These are phyloP conservation scores for Pseudofabraea citricarpa DNA, from an alignment of 2,329 filamentous ascomycete genomes.

Conservation along the genomic window DNA sequence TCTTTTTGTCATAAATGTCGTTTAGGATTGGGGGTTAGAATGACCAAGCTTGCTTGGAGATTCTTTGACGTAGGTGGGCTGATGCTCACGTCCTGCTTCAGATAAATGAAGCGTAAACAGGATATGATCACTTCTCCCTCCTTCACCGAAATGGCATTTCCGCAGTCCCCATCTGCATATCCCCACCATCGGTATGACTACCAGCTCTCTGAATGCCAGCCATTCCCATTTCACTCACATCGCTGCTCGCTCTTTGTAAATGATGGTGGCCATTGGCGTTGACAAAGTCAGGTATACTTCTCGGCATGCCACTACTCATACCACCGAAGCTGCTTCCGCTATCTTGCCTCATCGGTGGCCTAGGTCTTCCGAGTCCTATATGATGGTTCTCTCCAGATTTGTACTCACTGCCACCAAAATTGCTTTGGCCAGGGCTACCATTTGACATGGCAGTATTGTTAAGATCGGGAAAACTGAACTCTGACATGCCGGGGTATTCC, in stretches of 20 bases:
- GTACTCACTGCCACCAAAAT: slow-evolving; percentile 5
- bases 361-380: slow-evolving; percentile 7
- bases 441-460: neutral
- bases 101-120: no score
- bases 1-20: no score
- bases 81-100: no score
- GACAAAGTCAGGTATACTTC: slow-evolving; percentile 19
- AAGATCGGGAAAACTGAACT: slow-evolving; percentile 1
- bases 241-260: slow-evolving; percentile 16
- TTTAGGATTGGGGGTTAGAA: no score
- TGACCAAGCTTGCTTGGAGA: no score
- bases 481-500: slow-evolving; percentile 3
- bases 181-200: neutral
- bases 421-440: slow-evolving; percentile 2
- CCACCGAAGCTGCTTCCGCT: slow-evolving; percentile 14
- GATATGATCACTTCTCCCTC: neutral
- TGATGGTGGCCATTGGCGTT: slow-evolving; percentile 13
- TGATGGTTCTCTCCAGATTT: slow-evolving; percentile 6
- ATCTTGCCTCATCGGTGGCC: slow-evolving; percentile 20
- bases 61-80: no score
- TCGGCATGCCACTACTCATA: slow-evolving; percentile 14
- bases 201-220: neutral
- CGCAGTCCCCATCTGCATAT: slow-evolving; percentile 8
- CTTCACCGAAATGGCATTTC: slow-evolving; percentile 12
- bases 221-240: slow-evolving; percentile 2